These are phyloP conservation scores for Leucaena leucocephala DNA, from an alignment of 306 rosid genomes.

Conservation along the genomic window DNA sequence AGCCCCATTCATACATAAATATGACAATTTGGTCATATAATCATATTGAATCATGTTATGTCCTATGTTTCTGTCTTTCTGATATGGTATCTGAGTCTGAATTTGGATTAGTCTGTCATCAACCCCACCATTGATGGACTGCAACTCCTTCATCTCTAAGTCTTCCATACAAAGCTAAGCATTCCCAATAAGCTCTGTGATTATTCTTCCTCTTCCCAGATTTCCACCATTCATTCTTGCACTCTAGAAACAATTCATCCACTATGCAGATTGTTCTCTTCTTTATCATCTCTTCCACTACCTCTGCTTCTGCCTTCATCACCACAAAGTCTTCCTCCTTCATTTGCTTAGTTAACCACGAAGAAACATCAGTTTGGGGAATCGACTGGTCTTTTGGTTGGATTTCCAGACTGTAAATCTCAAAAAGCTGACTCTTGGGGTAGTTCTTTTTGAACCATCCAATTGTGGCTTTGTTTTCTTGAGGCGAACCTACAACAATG, in stretches of 20 bases:
- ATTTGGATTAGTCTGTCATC: slow-evolving; percentile 3
- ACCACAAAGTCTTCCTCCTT: slow-evolving; percentile 64
- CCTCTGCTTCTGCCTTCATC: slow-evolving; percentile 69
- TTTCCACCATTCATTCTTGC: slow-evolving; percentile 69
- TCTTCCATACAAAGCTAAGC: slow-evolving; percentile 67
- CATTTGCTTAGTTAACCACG: slow-evolving; percentile 58
- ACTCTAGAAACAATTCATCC: slow-evolving; percentile 75
- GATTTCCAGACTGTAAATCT: slow-evolving; percentile 42
- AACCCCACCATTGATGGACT: slow-evolving; percentile 74
- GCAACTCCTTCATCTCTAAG: slow-evolving; percentile 70
- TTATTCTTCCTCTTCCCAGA: slow-evolving; percentile 37
- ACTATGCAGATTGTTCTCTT: slow-evolving; percentile 52
- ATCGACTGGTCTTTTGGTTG: slow-evolving; percentile 7
- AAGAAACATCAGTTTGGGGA: slow-evolving; percentile 34
- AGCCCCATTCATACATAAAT: neutral
- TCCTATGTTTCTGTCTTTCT: neutral
- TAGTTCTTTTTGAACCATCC: slow-evolving; percentile 59
- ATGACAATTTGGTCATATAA: too few relatives aligned
- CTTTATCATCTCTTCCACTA: slow-evolving; percentile 59
- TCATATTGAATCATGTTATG: neutral
- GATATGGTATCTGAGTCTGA: neutral
- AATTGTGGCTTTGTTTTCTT: slow-evolving; percentile 41
- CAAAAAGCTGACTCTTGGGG: slow-evolving; percentile 57
- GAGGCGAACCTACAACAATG: slow-evolving; percentile 46
- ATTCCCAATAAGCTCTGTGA: slow-evolving; percentile 69